Percentiles rank a stretch among this genome's conserved stretches.
phyloP scores from a whole-genome alignment of 2,329 filamentous ascomycete species.

The Colletotrichum karsti region DNA sequence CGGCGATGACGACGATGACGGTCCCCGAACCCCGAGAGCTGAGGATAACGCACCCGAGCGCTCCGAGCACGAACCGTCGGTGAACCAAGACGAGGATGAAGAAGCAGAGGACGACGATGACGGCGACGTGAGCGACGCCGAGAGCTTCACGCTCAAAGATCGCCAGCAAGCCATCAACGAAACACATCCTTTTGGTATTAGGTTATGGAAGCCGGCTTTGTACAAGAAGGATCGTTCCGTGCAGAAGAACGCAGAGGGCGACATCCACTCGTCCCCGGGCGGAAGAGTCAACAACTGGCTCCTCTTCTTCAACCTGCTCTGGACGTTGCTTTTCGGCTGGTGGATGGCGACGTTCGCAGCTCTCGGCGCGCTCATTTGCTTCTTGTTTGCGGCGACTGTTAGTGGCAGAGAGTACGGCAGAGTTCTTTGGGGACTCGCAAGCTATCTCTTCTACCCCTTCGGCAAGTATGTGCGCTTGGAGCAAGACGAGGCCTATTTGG shows the following conservation, averaged over 20 bases:
- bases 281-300: conserved; percentile 86
- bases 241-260: conserved; percentile 93
- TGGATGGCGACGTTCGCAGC: conserved; percentile 87
- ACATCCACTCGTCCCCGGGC: conserved; percentile 95
- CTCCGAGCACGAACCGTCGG: conserved; percentile 39
- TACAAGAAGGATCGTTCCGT: conserved; percentile 99
- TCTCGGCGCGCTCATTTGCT: conserved; percentile 79
- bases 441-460: conserved; percentile 95
- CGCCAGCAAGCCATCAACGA: conserved; percentile 98
- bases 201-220: conserved; percentile 97
- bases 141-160: conserved; percentile 98
- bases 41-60: conserved; percentile 33
- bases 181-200: conserved; percentile 97
- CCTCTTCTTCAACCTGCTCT: conserved; percentile 86
- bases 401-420: conserved; percentile 88
- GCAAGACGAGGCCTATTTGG: conserved; percentile 91
- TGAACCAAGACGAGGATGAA: conserved; percentile 44
- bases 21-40: conserved; percentile 13
- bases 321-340: conserved; percentile 94
- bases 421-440: conserved; percentile 83
- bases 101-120: conserved; percentile 69
- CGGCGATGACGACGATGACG: conserved; percentile 30
- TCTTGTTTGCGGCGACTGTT: conserved; percentile 79
- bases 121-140: conserved; percentile 84
- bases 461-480: conserved; percentile 94